Evolutionary conservation across 108 stramenopile species (phyloP), one percentile per base, ranked within the genome.

Genomic region (Epipyxis sp.): DNA sequence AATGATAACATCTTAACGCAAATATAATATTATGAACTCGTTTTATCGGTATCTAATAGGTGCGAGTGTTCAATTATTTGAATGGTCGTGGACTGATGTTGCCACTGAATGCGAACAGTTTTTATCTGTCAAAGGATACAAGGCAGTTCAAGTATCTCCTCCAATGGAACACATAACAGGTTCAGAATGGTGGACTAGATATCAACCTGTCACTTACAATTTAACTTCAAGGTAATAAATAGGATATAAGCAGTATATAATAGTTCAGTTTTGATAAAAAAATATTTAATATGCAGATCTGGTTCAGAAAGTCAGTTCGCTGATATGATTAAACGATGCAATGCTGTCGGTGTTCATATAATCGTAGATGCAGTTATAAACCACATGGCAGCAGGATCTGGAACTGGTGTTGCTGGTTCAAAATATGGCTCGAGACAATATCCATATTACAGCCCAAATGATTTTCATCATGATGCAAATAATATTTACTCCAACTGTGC

Each of bases 341-440:
- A 13, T 13, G 50, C 71, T 3, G 25, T 42, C 6, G 34, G 34
- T 39, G 34, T 74, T 32, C 3, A 16, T 29, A 25, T 74, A 16
- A 74, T 74, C 42, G 71, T 57, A 10, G 71, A 74, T 39, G 10
- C 71, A 32, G 71, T 74, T 10, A 74, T 74, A 6, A 74, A 74
- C 50, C 71, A 74, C 50, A 74, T 74, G 71, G 71, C 71, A 30
- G 71, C 13, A 6, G 71, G 71, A 10, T 74, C 71, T 74, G 71
- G 71, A 6, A 74, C 71, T 74, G 6, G 13, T 54, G 13, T 74
- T 37, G 71, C n/a, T 57, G 71, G 71, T 20, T 6, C 32, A 13
- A 42, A 39, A 37, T 74, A 54, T 42, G 25, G 32, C 6, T 13
- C 3, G 16, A 13, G 71, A 13, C n/a, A 27, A 27, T 74, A 34